Evolutionary conservation across 2,329 filamentous ascomycete genomes (phyloP), one percentile per base, ranked within the genome.

Genomic region (Apiospora koreana): DNA sequence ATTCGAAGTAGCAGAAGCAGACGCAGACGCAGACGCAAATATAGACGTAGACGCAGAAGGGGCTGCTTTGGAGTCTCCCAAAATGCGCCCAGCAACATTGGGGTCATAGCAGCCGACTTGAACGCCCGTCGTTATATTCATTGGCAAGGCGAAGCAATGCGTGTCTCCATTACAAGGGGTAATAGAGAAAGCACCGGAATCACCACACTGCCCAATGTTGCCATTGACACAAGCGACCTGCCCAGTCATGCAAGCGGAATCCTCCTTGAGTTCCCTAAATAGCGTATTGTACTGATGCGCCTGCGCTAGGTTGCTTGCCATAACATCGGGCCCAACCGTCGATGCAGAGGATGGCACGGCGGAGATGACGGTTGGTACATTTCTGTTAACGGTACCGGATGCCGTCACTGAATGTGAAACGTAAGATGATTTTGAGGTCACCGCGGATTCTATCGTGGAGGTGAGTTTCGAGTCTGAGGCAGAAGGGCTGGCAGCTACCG

Each of bases 101-200:
- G 78, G 74, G 66, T 84, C 79, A 38, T 80, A 79, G 72, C 88
- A 91, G 2, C 81, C 83, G 31, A 91, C 79, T 68, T 81, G 76
- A 12, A 88, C 85, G 3, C 87, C 88, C 0, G 75, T 74, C 0
- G 81, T 82, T 14, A 78, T 83, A 46, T 82, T 83, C 81, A 89
- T 84, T 0, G 89, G 89, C 72, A 90, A 77, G 1, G 86, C 88
- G 66, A 84, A 86, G 77, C 88, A 91, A 65, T 80, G 77, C n/a
- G 77, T 70, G 64, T 78, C 77, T 12, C 78, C 79, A 1, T 73
- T 67, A 50, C 84, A 84, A 12, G 77, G 71, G 0, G 74, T 75
- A 23, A 88, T 81, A 4, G 78, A 74, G 74, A 86, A 90, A 0
- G 74, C 76, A 23, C 84, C 84, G 14, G 72, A 71, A 28, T 73